Percentiles rank a stretch among this genome's conserved stretches.
Conservation (phyloP, 495 filamentous ascomycete species). For the Penicillium tannophilum region DNA sequence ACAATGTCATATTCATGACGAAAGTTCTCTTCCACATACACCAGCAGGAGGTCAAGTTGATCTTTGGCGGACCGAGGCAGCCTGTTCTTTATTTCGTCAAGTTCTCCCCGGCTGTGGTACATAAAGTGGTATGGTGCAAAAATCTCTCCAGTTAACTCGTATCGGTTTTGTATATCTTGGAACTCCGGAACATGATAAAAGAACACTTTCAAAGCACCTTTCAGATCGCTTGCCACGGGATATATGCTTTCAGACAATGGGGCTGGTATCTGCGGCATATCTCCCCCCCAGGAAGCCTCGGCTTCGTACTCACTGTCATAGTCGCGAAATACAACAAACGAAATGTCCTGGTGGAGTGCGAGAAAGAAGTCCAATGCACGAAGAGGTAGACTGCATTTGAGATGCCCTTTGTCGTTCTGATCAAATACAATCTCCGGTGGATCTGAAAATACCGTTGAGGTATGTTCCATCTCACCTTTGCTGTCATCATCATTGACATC, state of each 20-base stretch:
- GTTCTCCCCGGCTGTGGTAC: neutral
- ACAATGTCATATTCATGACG: neutral
- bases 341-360: neutral
- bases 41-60: neutral
- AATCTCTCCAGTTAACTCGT: neutral
- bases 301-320: neutral
- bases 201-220: neutral
- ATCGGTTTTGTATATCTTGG: neutral
- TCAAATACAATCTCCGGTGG: neutral
- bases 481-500: neutral
- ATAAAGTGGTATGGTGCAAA: neutral
- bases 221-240: neutral
- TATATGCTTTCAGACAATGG: conserved; percentile 3
- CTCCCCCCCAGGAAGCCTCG: neutral
- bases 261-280: neutral
- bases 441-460: neutral
- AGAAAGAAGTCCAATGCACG: neutral
- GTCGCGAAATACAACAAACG: conserved; percentile 1
- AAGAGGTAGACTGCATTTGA: neutral
- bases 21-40: neutral
- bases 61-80: neutral
- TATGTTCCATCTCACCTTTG: neutral
- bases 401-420: neutral
- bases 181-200: neutral
- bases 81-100: neutral